Base-by-base conservation (phyloP, 2,329 filamentous ascomycete genomes). In the Didymella segeticola region DNA sequence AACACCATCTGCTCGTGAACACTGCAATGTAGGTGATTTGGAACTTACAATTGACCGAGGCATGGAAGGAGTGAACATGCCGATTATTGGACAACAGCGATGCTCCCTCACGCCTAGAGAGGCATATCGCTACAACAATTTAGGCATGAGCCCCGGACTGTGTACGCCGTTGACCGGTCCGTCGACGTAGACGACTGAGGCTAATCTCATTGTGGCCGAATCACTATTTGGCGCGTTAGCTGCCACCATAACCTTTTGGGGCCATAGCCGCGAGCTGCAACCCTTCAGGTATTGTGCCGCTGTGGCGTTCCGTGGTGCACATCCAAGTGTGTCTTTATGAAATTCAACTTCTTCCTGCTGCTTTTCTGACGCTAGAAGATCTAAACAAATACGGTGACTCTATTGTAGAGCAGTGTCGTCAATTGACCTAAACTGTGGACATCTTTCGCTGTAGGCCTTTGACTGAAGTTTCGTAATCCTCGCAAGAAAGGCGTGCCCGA, bases 221-320 rank as follows among this genome's bases (percentile, higher is more conserved):
- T 26, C 19, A 11, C 29, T 25, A 27, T 17, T 29, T 30, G 31
- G 29, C 12, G 26, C 20, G 33, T 9, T 6, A 38, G 33, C 20
- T 12, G n/a, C n/a, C 20, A 23, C n/a, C 15, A 17, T 14, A 33
- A 26, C 20, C 43, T 25, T 53, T 53, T 53, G 43, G 12, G 9
- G 43, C 29, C 36, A 47, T 47, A 36, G 43, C 23, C 25, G 49
- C 49, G 49, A 47, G 25, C 10, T 26, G n/a, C 43, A 12, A 43
- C 12, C 9, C 19, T 17, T 39, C 5, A 22, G 22, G 6, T 34
- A 4, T 14, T 9, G 17, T n/a, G 26, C 34, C 9, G 31, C 27
- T n/a, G 34, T 47, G 9, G 33, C 34, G 33, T 19, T 49, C 30
- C 17, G n/a, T 17, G 42, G 14, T 15, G 14, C 23, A 30, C 23